Base-by-base conservation (phyloP, 1,139 yeast species). In the Protomyces pachydermus region DNA sequence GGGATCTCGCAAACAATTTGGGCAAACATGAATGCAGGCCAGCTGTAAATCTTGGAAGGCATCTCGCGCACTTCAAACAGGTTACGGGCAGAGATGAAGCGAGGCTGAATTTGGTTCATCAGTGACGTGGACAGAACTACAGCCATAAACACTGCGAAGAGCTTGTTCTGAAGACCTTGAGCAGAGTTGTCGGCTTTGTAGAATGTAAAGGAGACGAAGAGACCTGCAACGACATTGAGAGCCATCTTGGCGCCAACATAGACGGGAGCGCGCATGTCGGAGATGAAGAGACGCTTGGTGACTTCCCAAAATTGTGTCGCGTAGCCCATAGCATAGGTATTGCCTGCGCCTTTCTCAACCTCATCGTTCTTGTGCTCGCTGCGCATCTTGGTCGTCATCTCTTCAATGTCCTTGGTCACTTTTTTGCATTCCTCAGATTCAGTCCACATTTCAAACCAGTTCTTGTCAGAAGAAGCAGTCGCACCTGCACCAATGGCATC, bases 401-500 rank as follows among this genome's bases (percentile, higher is more conserved):
- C 39, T 18, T 67, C 67, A 14, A 74, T 71, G 16, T 68, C 58
- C 8, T 65, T 62, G 61, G 74, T 79, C 71, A 69, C 75, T 0
- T 74, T 80, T 54, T 72, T 70, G 70, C 79, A 79, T 72, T 86
- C 88, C 0, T 76, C 73, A 9, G 88, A 84, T 58, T 79, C 78
- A 68, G 76, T 75, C 91, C 91, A 87, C 25, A 84, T 85, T 67
- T 85, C 83, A 67, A 80, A 78, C 74, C 84, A 87, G 72, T 87
- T 87, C 69, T 82, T 82, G 57, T 78, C 80, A 32, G 90, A 87
- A 65, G 79, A 81, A 37, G 88, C 81, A 32, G 89, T 90, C 3
- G 91, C 90, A 42, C 91, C 91, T 46, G 91, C 91, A 65, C 91
- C 91, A 72, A 86, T 85, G 65, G 85, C 87, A 68, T 84, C 86